These are phyloP conservation scores for Ascomycota sp. DNA, from an alignment of 2,329 filamentous ascomycete species.

Conservation along the genomic window DNA sequence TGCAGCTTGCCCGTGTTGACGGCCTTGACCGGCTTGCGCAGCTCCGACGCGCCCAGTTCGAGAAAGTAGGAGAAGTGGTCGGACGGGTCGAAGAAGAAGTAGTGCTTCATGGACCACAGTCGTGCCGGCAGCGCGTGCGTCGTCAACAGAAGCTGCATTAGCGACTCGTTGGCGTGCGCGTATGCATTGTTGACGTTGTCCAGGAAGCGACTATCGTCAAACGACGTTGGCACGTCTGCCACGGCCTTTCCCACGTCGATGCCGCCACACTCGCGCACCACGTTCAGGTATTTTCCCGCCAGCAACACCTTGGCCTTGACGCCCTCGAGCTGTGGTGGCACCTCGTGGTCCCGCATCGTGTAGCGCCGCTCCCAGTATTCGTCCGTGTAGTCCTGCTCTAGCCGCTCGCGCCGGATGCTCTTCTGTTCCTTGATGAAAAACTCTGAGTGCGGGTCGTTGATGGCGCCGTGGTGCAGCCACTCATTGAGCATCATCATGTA, in stretches of 20 bases:
- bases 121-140: constrained; percentile 79
- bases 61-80: constrained; percentile 98
- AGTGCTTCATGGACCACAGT: constrained; percentile 84
- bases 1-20: constrained; percentile 91
- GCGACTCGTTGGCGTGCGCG: constrained; percentile 81
- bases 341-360: constrained; percentile 75
- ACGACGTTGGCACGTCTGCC: constrained; percentile 72
- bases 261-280: constrained; percentile 89
- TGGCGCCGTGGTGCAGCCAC: constrained; percentile 90
- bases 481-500: constrained; percentile 99
- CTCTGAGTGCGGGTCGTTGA: constrained; percentile 82
- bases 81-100: constrained; percentile 95
- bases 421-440: constrained; percentile 93
- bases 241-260: constrained; percentile 83
- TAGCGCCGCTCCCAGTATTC: constrained; percentile 99
- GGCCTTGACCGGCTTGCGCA: constrained; percentile 70
- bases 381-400: constrained; percentile 94
- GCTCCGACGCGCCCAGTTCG: constrained; percentile 71
- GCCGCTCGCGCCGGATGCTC: constrained; percentile 72
- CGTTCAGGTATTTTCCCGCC: constrained; percentile 93
- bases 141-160: constrained; percentile 77
- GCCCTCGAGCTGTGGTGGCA: constrained; percentile 76
- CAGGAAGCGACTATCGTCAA: constrained; percentile 78
- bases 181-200: constrained; percentile 95
- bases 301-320: constrained; percentile 89